Evolutionary conservation across 495 filamentous ascomycete genomes (phyloP).

Genomic region (Friedmanniomyces endolithicus): DNA sequence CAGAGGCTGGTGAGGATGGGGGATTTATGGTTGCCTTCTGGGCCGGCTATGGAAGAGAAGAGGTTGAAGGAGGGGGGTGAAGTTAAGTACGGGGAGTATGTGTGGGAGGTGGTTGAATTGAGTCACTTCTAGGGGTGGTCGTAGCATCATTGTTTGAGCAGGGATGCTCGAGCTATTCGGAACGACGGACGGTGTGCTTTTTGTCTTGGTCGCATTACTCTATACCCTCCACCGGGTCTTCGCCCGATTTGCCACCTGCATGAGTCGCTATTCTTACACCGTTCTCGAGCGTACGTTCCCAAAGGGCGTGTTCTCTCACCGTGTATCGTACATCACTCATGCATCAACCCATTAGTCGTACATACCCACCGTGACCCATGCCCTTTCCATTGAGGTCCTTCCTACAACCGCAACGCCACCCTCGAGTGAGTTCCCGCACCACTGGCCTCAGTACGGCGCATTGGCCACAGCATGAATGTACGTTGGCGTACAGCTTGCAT

Average conservation of each 20-base stretch:
- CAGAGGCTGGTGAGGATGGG: constrained; percentile 11
- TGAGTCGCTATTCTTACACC: no score
- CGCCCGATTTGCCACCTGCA: no score
- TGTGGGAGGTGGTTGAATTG: constrained; percentile 16
- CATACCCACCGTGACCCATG: no score
- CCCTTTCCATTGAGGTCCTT: background rate
- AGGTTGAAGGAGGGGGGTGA: constrained; percentile 10
- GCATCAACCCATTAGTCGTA: no score
- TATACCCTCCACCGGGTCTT: no score
- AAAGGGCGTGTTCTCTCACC: no score
- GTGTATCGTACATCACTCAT: background rate
- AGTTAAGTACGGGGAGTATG: constrained; percentile 11
- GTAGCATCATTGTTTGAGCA: no score
- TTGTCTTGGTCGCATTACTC: no score
- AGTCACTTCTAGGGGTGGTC: background rate
- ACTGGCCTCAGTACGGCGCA: constrained; percentile 21
- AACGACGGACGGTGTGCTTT: no score
- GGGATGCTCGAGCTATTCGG: no score
- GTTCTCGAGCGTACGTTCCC: background rate
- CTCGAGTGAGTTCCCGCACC: background rate
- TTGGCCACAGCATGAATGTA: constrained; percentile 23
- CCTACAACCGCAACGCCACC: background rate
- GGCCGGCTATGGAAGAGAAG: background rate
- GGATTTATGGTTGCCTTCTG: constrained; percentile 15
- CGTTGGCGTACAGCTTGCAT: constrained; percentile 17